Base-by-base conservation (phyloP, 148 eudicot genomes). In the Suaeda aralocaspica region DNA sequence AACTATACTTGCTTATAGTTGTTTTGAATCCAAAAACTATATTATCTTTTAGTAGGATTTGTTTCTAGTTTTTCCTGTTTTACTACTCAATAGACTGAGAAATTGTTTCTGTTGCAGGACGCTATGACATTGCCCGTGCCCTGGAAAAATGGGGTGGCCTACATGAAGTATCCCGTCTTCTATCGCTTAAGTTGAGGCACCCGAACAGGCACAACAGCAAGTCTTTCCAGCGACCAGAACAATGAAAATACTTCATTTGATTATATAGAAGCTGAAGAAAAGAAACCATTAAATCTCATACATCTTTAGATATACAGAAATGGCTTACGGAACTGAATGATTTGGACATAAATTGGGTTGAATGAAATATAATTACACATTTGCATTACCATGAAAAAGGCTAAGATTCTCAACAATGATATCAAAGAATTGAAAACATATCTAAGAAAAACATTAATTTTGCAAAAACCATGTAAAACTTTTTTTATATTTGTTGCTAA, bases 141-240 rank as follows among this genome's bases (percentile, higher is more conserved):
- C 72, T 93, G 73, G 98, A 93, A 85, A 90, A 88, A 84, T 90
- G 98, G 98, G 98, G 98, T 11, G 98, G 98, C 56, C 82, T 93
- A 31, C 96, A 88, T 68, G 98, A 93, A 87, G 98, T 90, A 59
- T 90, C 98, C 11, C 96, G 96, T n/a, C 95, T 93, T 74, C 78
- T 93, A 8, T 83, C 92, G 3, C 89, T 93, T 12, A 87, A 90
- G 75, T 79, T 87, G 73, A 83, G 98, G 71, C 98, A 86, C 64
- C 95, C 96, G 0, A 85, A 84, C 80, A 86, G 89, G 72, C 69
- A 79, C 92, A 88, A 78, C 92, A 86, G 77, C 81, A 76, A 77
- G 44, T 63, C 66, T 70, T 49, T 73, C 72, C 6, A 86, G 71
- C 68, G 91, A 82, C 18, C 86, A 81, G 79, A 87, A 76, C 72